A percentile compares a stretch with the other conserved stretches of the same genome.
Conservation (phyloP, 306 rosid genomes). For the Begonia loranthoides region DNA sequence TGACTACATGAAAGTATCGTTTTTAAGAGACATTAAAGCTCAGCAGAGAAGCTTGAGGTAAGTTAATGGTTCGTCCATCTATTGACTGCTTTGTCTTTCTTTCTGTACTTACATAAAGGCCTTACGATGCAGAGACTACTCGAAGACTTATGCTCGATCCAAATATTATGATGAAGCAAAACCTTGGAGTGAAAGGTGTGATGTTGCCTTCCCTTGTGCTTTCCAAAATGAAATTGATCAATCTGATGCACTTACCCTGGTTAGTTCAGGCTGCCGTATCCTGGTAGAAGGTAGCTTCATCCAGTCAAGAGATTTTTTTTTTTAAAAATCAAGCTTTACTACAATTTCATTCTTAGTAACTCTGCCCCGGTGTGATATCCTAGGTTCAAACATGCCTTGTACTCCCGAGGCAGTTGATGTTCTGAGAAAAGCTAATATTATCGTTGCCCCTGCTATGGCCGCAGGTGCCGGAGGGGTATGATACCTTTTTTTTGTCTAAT, state of each 20-base stretch:
- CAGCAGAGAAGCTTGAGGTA: conserved; percentile 90
- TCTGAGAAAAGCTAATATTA: conserved; percentile 78
- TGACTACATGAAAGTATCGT: conserved; percentile 77
- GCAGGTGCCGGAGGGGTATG: conserved; percentile 99
- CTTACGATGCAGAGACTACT: conserved; percentile 65
- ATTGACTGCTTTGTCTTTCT: conserved; percentile 7
- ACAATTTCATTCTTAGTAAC: background rate
- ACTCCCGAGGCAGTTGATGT: conserved; percentile 81
- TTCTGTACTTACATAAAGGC: conserved; percentile 12
- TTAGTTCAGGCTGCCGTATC: conserved; percentile 78
- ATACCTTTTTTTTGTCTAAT: conserved; percentile 16
- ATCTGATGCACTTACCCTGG: conserved; percentile 79
- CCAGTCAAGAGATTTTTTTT: conserved; percentile 8
- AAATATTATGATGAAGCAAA: conserved; percentile 93
- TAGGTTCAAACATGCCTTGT: conserved; percentile 97
- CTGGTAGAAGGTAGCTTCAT: conserved; percentile 68
- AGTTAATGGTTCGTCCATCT: conserved; percentile 13
- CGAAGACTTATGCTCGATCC: conserved; percentile 92
- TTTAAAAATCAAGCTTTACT: background rate
- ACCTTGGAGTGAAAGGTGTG: conserved; percentile 95
- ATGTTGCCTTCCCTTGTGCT: conserved; percentile 94
- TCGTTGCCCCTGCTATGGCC: conserved; percentile 96
- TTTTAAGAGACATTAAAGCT: conserved; percentile 81
- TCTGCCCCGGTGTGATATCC: conserved; percentile 4
- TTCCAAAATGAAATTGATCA: conserved; percentile 91